Conservation (phyloP, 2,329 filamentous ascomycete species). For the Didymella keratinophila region DNA sequence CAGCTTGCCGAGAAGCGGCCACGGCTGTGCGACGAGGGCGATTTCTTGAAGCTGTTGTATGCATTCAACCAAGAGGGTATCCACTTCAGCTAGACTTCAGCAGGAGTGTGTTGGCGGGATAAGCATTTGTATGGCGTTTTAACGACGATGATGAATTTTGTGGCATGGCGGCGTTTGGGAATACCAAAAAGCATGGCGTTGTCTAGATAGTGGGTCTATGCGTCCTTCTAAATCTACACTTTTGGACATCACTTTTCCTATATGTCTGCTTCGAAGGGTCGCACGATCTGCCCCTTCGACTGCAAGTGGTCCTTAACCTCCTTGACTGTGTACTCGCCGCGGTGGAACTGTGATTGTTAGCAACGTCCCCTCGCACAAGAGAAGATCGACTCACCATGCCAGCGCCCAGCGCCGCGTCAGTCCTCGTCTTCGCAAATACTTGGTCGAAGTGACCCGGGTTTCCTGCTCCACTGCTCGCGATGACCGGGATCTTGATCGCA, state of each 20-base stretch:
- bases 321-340: slow-evolving; percentile 91
- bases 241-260: background rate
- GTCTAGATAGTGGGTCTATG: background rate
- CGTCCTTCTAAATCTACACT: slow-evolving; percentile 2
- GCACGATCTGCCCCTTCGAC: slow-evolving; percentile 76
- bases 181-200: slow-evolving; percentile 36
- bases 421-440: slow-evolving; percentile 84
- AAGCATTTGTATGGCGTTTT: slow-evolving; percentile 32
- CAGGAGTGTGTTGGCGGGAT: background rate
- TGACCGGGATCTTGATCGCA: slow-evolving; percentile 90
- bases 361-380: background rate
- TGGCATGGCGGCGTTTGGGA: slow-evolving; percentile 26
- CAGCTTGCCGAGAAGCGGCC: slow-evolving; percentile 81
- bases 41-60: slow-evolving; percentile 82
- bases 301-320: slow-evolving; percentile 88
- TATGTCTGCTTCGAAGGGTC: slow-evolving; percentile 69
- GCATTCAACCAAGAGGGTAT: slow-evolving; percentile 93
- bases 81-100: slow-evolving; percentile 75
- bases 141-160: slow-evolving; percentile 9
- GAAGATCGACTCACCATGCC: slow-evolving; percentile 72
- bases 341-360: slow-evolving; percentile 72
- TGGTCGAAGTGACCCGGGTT: slow-evolving; percentile 87
- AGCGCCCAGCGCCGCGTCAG: slow-evolving; percentile 92
- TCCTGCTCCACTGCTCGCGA: slow-evolving; percentile 92
- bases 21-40: slow-evolving; percentile 88